These are phyloP conservation scores for Ophiocordyceps camponoti-rufipedis DNA, from an alignment of 2,329 filamentous ascomycete species.

Conservation along the genomic window DNA sequence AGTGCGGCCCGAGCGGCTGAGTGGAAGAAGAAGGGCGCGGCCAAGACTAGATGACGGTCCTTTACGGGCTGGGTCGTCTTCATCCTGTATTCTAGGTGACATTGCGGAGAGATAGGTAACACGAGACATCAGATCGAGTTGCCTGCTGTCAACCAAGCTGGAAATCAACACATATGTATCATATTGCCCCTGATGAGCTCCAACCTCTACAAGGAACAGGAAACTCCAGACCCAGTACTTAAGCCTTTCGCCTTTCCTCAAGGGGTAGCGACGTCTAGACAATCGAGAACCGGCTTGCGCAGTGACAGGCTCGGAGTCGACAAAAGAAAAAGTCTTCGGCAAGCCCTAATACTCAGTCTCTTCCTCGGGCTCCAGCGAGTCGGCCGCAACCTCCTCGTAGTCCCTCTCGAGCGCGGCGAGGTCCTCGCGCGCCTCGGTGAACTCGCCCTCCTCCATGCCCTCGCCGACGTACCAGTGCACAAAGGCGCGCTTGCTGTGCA, in stretches of 20 bases:
- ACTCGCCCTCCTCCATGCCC: constrained; percentile 86
- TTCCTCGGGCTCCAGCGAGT: constrained; percentile 48
- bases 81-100: background rate
- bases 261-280: too few relatives aligned
- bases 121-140: background rate
- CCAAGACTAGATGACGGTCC: background rate
- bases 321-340: background rate
- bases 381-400: constrained; percentile 68
- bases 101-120: background rate
- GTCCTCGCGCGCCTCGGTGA: constrained; percentile 74
- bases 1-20: constrained; percentile 20
- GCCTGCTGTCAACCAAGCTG: background rate
- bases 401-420: constrained; percentile 73
- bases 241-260: too few relatives aligned
- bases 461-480: constrained; percentile 73
- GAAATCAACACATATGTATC: too few relatives aligned
- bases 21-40: constrained; percentile 23
- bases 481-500: constrained; percentile 63
- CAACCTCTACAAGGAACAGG: too few relatives aligned
- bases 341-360: constrained; percentile 58
- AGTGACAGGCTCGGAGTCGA: background rate
- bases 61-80: background rate
- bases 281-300: background rate
- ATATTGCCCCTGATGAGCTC: too few relatives aligned
- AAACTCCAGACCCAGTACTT: too few relatives aligned